Evolutionary conservation across 768 basidiomycete genomes (phyloP).

Genomic region (Tricholoma hemisulphureum): DNA sequence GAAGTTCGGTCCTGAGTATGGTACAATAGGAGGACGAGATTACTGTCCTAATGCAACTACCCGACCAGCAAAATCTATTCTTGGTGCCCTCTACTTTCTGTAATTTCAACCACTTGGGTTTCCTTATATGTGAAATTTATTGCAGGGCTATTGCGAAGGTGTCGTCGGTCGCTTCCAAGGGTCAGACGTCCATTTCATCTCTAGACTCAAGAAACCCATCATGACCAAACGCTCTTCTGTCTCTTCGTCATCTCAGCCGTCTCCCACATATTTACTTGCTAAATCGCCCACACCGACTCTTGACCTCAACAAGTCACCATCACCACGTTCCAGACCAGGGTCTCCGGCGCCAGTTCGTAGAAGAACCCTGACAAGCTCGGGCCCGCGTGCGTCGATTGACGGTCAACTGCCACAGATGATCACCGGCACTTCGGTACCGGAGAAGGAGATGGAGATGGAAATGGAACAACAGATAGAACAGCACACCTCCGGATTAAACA

Average conservation of each 20-base stretch:
- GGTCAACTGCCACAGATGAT: constrained; percentile 7
- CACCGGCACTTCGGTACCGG: neutral
- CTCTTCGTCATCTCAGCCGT: constrained; percentile 6
- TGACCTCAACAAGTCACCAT: constrained; percentile 5
- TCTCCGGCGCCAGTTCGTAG: constrained; percentile 7
- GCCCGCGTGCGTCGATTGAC: constrained; percentile 13
- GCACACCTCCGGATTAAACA: neutral
- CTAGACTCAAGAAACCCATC: constrained; percentile 76
- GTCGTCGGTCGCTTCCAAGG: constrained; percentile 77
- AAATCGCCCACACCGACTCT: constrained; percentile 25
- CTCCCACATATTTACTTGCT: neutral
- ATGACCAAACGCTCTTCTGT: constrained; percentile 66
- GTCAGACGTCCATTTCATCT: constrained; percentile 63
- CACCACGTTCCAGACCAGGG: constrained; percentile 1
- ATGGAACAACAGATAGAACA: neutral
- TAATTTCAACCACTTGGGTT: neutral
- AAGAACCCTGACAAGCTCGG: neutral
- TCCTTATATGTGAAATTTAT: neutral
- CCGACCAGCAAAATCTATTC: constrained; percentile 50
- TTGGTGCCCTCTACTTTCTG: constrained; percentile 49
- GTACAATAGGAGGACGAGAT: constrained; percentile 70
- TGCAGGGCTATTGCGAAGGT: constrained; percentile 82
- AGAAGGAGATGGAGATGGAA: neutral
- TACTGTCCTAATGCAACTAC: constrained; percentile 69
- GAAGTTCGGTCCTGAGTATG: constrained; percentile 1